Evolutionary conservation across 176 grass and related monocot genomes (phyloP).

Genomic region (Hordeum vulgare): MorexV3_pseudomolecules_assembly NC_058522.1:117166309-117166808

Average conservation of each 20-base stretch:
- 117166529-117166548: constrained; percentile 73
- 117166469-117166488: constrained; percentile 69
- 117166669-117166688: constrained; percentile 50
- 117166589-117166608: constrained; percentile 78
- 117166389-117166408: constrained; percentile 80
- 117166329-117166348: neutral
- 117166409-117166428: constrained; percentile 59
- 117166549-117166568: constrained; percentile 69
- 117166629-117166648: constrained; percentile 65
- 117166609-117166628: constrained; percentile 73
- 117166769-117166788: constrained; percentile 75
- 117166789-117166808: constrained; percentile 24
- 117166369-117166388: constrained; percentile 81
- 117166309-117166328: neutral
- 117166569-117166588: constrained; percentile 72
- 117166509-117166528: constrained; percentile 72
- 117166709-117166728: constrained; percentile 46
- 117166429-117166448: constrained; percentile 84
- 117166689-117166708: constrained; percentile 93
- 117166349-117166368: neutral
- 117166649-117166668: constrained; percentile 61
- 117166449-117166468: constrained; percentile 98
- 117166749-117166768: constrained; percentile 93
- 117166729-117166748: constrained; percentile 39
- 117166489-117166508: constrained; percentile 43